Conservation (phyloP, 2,329 filamentous ascomycete species). For the Pestalotiopsis fici region DNA sequence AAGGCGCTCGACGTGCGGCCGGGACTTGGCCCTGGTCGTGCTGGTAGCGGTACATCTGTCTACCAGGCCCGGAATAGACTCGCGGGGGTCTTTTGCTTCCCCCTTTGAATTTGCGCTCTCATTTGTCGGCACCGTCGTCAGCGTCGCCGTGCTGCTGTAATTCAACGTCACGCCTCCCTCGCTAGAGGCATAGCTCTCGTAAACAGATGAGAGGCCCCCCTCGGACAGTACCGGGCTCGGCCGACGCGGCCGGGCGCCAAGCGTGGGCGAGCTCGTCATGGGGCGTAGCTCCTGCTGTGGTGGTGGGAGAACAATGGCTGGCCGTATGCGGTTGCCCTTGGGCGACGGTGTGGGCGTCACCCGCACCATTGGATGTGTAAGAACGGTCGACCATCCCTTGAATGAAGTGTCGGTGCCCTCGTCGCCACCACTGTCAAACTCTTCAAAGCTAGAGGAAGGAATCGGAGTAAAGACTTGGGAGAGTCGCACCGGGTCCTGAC, state of each 20-base stretch:
- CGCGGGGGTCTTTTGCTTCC: neutral
- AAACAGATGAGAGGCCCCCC: constrained; percentile 28
- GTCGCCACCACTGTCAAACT: neutral
- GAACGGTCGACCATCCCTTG: neutral
- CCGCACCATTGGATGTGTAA: neutral
- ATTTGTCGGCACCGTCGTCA: constrained; percentile 2
- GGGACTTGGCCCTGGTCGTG: neutral
- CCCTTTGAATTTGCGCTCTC: neutral
- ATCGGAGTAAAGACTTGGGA: constrained; percentile 27
- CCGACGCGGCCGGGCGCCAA: constrained; percentile 8
- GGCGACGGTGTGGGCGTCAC: constrained; percentile 22
- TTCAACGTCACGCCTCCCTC: neutral
- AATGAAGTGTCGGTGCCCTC: neutral
- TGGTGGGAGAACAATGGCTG: constrained; percentile 16
- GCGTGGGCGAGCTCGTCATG: constrained; percentile 22
- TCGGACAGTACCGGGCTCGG: constrained; percentile 24
- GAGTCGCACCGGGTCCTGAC: constrained; percentile 21
- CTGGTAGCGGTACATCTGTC: neutral
- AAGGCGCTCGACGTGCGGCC: neutral
- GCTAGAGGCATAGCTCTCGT: constrained; percentile 27
- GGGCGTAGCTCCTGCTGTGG: constrained; percentile 21
- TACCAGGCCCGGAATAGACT: neutral
- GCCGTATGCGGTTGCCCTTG: constrained; percentile 1
- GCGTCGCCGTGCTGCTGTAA: constrained; percentile 12
- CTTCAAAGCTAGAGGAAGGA: constrained; percentile 9